Conservation (phyloP, 352 stramenopile genomes). For the Pythium coloratum region DNA sequence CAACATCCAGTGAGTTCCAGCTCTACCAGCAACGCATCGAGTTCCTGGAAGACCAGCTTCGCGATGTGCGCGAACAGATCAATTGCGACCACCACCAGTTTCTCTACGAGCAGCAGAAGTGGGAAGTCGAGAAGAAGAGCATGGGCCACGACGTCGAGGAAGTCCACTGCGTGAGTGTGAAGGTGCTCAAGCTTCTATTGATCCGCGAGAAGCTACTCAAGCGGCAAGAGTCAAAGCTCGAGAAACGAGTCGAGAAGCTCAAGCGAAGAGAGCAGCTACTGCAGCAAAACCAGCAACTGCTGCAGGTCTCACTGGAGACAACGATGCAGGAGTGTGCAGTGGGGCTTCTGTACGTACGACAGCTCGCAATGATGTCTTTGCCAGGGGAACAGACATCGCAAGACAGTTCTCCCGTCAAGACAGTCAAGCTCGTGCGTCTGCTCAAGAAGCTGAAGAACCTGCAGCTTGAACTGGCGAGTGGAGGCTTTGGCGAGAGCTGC, state of each 20-base stretch:
- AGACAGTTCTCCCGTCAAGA: constrained; percentile 37
- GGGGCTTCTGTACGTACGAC: constrained; percentile 48
- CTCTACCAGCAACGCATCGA: constrained; percentile 50
- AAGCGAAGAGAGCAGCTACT: constrained; percentile 21
- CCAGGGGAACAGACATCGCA: not conserved
- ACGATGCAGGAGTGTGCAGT: constrained; percentile 53
- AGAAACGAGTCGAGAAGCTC: constrained; percentile 20
- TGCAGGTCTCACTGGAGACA: constrained; percentile 25
- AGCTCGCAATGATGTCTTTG: constrained; percentile 29
- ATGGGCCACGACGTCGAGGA: constrained; percentile 54
- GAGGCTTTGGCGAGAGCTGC: not conserved
- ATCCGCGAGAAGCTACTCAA: constrained; percentile 69
- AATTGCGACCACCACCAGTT: constrained; percentile 66
- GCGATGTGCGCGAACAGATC: constrained; percentile 56
- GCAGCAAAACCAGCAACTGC: constrained; percentile 4
- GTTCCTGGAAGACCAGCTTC: constrained; percentile 45
- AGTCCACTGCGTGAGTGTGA: constrained; percentile 57
- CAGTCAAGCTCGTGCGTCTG: constrained; percentile 51
- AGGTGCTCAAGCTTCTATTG: constrained; percentile 65
- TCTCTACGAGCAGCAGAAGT: constrained; percentile 60
- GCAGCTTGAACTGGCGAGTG: constrained; percentile 13
- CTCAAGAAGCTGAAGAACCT: constrained; percentile 32
- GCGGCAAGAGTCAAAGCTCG: constrained; percentile 39
- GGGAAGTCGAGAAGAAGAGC: constrained; percentile 52
- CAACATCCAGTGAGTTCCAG: constrained; percentile 15